Percentiles rank a stretch among this genome's conserved stretches.
Evolutionary conservation across 805 yeast genomes (phyloP).

Genomic region (Blastobotrys peoriensis): DNA sequence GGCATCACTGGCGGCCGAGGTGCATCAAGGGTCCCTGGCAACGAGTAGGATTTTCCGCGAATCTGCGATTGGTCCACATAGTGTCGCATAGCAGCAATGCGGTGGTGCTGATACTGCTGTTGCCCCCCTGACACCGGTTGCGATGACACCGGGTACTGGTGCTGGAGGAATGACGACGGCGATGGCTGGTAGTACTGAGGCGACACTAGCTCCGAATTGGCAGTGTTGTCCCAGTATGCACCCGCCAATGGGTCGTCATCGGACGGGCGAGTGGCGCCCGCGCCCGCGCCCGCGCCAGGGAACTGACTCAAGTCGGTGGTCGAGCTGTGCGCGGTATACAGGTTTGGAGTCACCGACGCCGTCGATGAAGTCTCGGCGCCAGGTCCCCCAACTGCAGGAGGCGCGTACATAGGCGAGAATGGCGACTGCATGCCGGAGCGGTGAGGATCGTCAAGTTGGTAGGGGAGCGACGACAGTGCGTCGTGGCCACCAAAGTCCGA

Average conservation of each 20-base stretch:
- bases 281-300: conserved; percentile 4
- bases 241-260: conserved; percentile 1
- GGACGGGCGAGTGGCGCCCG: too few species aligned
- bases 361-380: not conserved
- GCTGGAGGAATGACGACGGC: conserved; percentile 7
- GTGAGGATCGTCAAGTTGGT: not conserved
- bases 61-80: conserved; percentile 4
- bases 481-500: not conserved
- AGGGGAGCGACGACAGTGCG: not conserved
- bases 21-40: conserved; percentile 16
- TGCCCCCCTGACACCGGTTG: not conserved
- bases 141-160: not conserved
- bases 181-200: conserved; percentile 13
- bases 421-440: not conserved
- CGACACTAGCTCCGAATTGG: conserved; percentile 18
- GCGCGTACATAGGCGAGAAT: not conserved
- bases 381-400: conserved; percentile 1
- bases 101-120: conserved; percentile 2
- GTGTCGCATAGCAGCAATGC: conserved; percentile 1
- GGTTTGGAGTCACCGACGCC: conserved; percentile 6
- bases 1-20: not conserved
- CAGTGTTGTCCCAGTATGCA: conserved; percentile 20
- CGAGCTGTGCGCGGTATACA: conserved; percentile 1
- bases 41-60: conserved; percentile 18
- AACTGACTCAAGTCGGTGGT: not conserved